Conservation (phyloP, 1,139 yeast species). For the Magnusiomyces ingens region DNA sequence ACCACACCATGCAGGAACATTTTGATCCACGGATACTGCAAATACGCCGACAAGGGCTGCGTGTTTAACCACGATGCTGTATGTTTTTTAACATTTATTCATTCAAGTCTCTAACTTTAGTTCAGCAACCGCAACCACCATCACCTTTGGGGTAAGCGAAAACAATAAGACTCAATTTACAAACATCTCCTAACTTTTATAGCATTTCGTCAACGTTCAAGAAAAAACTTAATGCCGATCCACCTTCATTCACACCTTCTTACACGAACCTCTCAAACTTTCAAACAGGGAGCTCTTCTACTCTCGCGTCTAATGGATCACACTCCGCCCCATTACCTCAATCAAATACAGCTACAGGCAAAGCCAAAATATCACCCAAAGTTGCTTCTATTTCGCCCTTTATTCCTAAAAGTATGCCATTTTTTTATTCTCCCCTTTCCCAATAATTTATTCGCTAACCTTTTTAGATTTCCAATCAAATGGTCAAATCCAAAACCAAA, state of each 20-base stretch:
- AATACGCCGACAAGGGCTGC: constrained; percentile 84
- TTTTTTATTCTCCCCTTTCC: constrained; percentile 6
- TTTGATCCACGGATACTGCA: constrained; percentile 82
- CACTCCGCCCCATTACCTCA: background rate
- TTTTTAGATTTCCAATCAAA: constrained; percentile 1
- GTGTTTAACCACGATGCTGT: constrained; percentile 59
- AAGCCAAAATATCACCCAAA: constrained; percentile 17
- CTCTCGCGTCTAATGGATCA: background rate
- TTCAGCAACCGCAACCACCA: constrained; percentile 6
- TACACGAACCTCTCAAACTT: constrained; percentile 33
- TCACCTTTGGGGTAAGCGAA: constrained; percentile 9
- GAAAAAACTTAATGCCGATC: constrained; percentile 52
- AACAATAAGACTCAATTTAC: background rate
- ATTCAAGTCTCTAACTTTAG: background rate
- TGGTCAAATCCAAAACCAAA: too few relatives aligned
- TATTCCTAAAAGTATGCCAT: constrained; percentile 20
- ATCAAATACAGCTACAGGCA: background rate
- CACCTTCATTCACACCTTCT: constrained; percentile 61
- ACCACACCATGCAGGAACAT: constrained; percentile 82
- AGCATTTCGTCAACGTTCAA: constrained; percentile 17
- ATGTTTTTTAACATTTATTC: background rate
- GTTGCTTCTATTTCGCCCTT: constrained; percentile 21
- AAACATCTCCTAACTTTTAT: background rate
- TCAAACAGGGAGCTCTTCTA: constrained; percentile 39
- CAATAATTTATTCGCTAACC: background rate